Base-by-base conservation (phyloP, 1,139 yeast genomes). In the Candida albicans region DNA sequence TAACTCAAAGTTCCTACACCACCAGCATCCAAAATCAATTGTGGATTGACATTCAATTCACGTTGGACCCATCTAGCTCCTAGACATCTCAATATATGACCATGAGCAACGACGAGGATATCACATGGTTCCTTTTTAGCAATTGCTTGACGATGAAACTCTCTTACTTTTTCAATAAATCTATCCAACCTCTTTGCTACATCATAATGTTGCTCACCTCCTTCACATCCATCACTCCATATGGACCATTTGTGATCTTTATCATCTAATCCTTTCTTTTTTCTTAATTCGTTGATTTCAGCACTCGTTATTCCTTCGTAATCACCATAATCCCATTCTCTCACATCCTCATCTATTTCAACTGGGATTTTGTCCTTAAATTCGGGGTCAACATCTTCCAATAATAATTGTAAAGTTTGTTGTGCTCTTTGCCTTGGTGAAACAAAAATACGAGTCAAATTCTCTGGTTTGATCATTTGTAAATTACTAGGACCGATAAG, bases 301-400 rank as follows among this genome's bases (percentile, higher is more conserved):
- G 68, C 64, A 1, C 96, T 86, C 45, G 74, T 64, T 55, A 84
- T 65, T 4, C 98, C 98, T 68, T 91, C 98, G 62, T 91, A 91
- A 56, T 87, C 95, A 53, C 98, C 98, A 58, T 91, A 91, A 54
- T 88, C 95, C 97, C 98, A 91, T 67, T 91, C 98, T 52, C 95
- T 76, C 41, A 89, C 66, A 55, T 84, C 85, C 40, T 86, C 81
- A 50, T 86, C 91, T 14, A 79, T 79, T 37, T 68, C 64, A 33
- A 77, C 57, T 2, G 72, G 67, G 43, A 82, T 71, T 13, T 67
- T 57, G 14, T 72, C 61, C 49, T 67, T 69, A 33, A 72, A 66
- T 35, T 70, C 75, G n/a, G 71, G 78, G 37, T 77, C 70, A 43
- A 87, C 61, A 13, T 64, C 54, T 47, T 72, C 77, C 36, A 82